Conservation (phyloP, 106 monocot genomes). For the Allium sativum region DNA sequence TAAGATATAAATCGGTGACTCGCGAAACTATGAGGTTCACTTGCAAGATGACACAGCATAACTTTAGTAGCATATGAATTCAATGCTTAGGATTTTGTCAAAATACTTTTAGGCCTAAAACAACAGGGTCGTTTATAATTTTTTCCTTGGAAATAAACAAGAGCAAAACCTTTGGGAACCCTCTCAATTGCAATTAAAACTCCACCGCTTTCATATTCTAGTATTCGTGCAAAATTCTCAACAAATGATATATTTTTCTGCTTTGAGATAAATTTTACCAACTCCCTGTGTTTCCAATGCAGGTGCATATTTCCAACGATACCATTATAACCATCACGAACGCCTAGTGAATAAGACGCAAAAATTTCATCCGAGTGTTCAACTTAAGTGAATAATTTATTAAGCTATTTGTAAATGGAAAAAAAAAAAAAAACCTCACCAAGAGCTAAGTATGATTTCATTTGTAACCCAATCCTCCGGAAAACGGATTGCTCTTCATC, state of each 20-base stretch:
- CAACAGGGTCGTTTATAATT: constrained; percentile 83
- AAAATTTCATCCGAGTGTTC: not conserved
- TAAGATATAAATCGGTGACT: too few species aligned
- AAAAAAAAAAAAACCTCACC: constrained; percentile 47
- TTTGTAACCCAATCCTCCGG: constrained; percentile 78
- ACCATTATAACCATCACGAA: constrained; percentile 98
- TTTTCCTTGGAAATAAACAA: constrained; percentile 94
- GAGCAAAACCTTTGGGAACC: constrained; percentile 83
- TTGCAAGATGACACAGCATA: too few species aligned
- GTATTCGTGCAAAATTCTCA: constrained; percentile 72
- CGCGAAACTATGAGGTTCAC: too few species aligned
- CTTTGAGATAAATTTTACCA: constrained; percentile 93
- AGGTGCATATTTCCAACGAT: constrained; percentile 99
- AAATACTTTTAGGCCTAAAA: constrained; percentile 82
- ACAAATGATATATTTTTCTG: constrained; percentile 93
- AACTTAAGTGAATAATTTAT: not conserved
- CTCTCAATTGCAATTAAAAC: constrained; percentile 91
- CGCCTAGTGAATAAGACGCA: constrained; percentile 33
- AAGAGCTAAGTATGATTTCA: constrained; percentile 92
- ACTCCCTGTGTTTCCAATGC: constrained; percentile 98
- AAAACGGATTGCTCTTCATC: constrained; percentile 95
- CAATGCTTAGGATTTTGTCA: constrained; percentile 92
- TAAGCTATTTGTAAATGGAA: not conserved
- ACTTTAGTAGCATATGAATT: constrained; percentile 17
- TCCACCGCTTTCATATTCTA: constrained; percentile 96